Base-by-base conservation (phyloP, 176 grass and related monocot species). In the Avena sativa region DNA sequence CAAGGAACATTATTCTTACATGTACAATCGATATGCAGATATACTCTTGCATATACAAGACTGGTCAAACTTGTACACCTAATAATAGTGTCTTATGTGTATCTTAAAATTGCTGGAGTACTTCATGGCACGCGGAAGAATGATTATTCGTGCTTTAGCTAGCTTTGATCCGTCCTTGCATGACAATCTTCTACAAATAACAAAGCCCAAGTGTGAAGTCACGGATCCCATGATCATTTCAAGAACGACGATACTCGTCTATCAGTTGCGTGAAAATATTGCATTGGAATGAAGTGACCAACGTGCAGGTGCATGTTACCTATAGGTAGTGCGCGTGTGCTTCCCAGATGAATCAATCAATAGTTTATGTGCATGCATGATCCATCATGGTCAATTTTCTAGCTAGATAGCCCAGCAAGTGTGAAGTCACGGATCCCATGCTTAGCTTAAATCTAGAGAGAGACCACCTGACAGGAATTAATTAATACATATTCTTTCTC, bases 351-450 rank as follows among this genome's bases (percentile, higher is more conserved):
- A 28, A 28, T 23, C 69, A 60, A 49, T 13, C 49, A 55, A 77
- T 53, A 78, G 63, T 88, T 91, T 85, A 85, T 86, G 47, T 63
- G 59, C 63, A 79, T 56, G 79, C 84, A 78, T 77, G 77, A 69
- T 56, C 76, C 49, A 20, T 19, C 51, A 17, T 16, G 61, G 30
- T 51, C 52, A n/a, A 79, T 64, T 40, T 87, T 28, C 28, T 28
- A 28, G 46, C 9, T 48, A 48, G 74, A 13, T 53, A 30, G 25
- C 65, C 73, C 61, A 43, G 40, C 46, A 82, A 15, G 71, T 86
- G 79, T 85, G 86, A 82, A 88, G 86, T 88, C 82, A 82, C 76
- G 77, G 70, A 38, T 46, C 47, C 68, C 50, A 84, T 66, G 84
- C 38, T 86, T 48, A 26, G 58, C 76, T 77, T 46, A 85, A 85